These are phyloP conservation scores for Bryum argenteum DNA, from an alignment of 225 moss, liverwort and hornwort species.

Conservation along the genomic window DNA sequence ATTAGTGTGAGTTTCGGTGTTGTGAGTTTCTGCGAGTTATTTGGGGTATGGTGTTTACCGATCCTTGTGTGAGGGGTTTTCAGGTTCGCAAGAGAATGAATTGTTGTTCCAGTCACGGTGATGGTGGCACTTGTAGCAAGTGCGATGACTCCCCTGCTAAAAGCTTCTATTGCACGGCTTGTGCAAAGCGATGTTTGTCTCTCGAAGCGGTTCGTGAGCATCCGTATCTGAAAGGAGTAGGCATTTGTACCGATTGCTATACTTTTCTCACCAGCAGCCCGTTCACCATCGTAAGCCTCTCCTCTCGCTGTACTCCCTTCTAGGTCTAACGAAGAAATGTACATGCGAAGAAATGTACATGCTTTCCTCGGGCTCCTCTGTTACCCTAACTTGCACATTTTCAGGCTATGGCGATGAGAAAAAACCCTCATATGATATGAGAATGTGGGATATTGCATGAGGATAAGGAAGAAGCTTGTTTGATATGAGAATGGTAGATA, in stretches of 20 bases:
- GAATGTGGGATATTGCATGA: no score
- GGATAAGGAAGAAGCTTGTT: not conserved
- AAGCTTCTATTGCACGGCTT: slow-evolving; percentile 16
- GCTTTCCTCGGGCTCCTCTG: no score
- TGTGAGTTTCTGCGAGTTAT: no score
- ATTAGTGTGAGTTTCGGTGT: no score
- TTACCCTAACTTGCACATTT: no score
- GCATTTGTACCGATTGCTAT: slow-evolving; percentile 10
- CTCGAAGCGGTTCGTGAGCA: slow-evolving; percentile 2
- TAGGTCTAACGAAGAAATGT: not conserved
- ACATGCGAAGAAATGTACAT: no score
- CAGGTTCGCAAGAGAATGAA: no score
- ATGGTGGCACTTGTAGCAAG: not conserved
- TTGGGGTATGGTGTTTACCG: no score
- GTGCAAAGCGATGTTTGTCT: not conserved
- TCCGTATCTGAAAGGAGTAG: not conserved
- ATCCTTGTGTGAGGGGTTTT: no score
- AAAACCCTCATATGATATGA: no score
- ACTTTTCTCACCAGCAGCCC: not conserved
- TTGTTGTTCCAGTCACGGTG: not conserved
- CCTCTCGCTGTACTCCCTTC: not conserved
- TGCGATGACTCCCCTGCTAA: not conserved
- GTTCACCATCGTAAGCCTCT: not conserved
- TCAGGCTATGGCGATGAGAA: no score
- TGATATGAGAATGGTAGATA: not conserved